Conservation (phyloP, 1,284 basidiomycete species). For the Taiwanofungus camphoratus region DNA sequence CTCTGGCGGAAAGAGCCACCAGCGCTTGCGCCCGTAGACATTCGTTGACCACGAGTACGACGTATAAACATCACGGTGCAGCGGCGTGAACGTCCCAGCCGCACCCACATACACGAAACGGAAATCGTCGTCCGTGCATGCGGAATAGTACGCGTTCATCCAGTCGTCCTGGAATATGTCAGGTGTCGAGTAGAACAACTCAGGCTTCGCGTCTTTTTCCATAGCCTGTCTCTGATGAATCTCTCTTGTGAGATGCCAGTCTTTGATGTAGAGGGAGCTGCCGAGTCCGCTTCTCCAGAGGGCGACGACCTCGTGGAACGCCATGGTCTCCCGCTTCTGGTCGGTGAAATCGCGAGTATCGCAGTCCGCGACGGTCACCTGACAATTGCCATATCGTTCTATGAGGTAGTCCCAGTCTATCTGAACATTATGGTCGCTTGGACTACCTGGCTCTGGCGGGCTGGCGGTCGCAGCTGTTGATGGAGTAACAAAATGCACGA, state of each 20-base stretch:
- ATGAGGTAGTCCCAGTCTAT: constrained; percentile 23
- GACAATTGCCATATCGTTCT: constrained; percentile 16
- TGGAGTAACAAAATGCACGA: neutral
- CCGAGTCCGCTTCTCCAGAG: constrained; percentile 20
- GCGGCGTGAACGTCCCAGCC: constrained; percentile 26
- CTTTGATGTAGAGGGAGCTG: constrained; percentile 26
- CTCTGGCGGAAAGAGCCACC: constrained; percentile 28
- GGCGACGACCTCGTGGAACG: constrained; percentile 21
- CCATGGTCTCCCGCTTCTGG: constrained; percentile 19
- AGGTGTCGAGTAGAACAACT: constrained; percentile 24
- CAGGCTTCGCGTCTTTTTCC: neutral
- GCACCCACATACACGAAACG: constrained; percentile 29
- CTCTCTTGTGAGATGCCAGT: constrained; percentile 27
- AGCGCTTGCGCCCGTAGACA: constrained; percentile 27
- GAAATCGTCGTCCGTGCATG: constrained; percentile 27
- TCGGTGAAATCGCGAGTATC: constrained; percentile 25
- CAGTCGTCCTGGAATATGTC: constrained; percentile 29
- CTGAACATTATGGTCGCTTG: neutral
- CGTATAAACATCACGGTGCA: constrained; percentile 29
- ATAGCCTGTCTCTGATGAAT: constrained; percentile 2
- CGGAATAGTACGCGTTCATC: constrained; percentile 29
- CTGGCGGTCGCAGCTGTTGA: neutral
- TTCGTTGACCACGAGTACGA: constrained; percentile 32
- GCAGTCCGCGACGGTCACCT: constrained; percentile 26
- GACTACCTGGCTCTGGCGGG: neutral